phyloP scores from a whole-genome alignment of 176 grass and related monocot species.

The Saccharum officinarum region DNA sequence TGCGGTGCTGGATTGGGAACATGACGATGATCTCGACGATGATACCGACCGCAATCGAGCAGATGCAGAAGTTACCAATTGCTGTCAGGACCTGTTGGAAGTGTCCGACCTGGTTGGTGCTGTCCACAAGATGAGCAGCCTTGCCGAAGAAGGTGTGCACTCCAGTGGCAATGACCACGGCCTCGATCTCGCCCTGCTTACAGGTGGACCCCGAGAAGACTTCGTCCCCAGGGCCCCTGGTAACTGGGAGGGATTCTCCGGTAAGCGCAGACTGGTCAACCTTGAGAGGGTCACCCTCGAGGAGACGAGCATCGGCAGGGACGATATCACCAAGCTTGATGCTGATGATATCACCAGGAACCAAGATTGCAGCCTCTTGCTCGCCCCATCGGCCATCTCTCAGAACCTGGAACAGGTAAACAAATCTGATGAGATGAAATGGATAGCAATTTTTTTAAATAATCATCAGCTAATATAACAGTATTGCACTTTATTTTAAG shows the following conservation, averaged over 20 bases:
- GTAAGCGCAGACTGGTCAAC: slow-evolving; percentile 94
- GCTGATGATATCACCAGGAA: slow-evolving; percentile 91
- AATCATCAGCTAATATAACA: not conserved
- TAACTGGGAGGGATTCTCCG: slow-evolving; percentile 78
- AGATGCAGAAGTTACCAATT: slow-evolving; percentile 98
- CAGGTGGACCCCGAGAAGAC: slow-evolving; percentile 94
- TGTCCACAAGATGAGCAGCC: slow-evolving; percentile 97
- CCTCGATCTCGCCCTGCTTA: slow-evolving; percentile 98
- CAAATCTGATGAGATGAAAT: not conserved
- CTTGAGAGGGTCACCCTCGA: slow-evolving; percentile 91
- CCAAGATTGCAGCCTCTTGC: slow-evolving; percentile 90
- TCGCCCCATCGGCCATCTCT: slow-evolving; percentile 92
- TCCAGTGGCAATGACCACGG: slow-evolving; percentile 98
- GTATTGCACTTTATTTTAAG: not conserved
- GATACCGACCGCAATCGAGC: slow-evolving; percentile 87
- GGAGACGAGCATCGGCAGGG: slow-evolving; percentile 92
- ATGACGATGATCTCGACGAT: slow-evolving; percentile 96
- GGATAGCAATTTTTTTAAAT: not conserved
- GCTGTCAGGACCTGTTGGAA: slow-evolving; percentile 96
- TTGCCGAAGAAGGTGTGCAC: slow-evolving; percentile 99
- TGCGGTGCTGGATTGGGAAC: slow-evolving; percentile 89
- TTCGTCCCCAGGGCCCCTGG: slow-evolving; percentile 85
- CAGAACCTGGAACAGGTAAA: slow-evolving; percentile 58
- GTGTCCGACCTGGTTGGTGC: slow-evolving; percentile 96
- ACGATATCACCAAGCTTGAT: slow-evolving; percentile 98